Evolutionary conservation across 2,329 filamentous ascomycete species (phyloP).

Genomic region (Monilinia aucupariae): DNA sequence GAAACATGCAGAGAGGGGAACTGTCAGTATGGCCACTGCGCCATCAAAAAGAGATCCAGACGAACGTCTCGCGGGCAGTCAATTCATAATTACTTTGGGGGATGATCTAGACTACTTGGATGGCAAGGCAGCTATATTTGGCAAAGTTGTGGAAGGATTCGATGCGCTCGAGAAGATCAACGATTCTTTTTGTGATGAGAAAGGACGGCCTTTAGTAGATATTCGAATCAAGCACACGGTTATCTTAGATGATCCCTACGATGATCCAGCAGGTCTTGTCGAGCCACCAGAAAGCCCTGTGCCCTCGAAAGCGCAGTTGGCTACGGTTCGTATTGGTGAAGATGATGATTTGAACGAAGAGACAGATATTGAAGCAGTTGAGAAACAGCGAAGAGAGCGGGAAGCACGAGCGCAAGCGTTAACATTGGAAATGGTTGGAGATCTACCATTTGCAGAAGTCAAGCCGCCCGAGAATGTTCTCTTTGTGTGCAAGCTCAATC

Average conservation of each 20-base stretch:
- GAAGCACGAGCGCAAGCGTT: conserved; percentile 91
- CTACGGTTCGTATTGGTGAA: conserved; percentile 85
- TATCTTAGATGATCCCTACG: conserved; percentile 84
- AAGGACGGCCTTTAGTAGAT: conserved; percentile 83
- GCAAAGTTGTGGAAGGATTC: conserved; percentile 92
- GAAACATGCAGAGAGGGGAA: conserved; percentile 83
- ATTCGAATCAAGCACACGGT: conserved; percentile 92
- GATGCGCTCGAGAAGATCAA: conserved; percentile 93
- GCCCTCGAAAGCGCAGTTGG: conserved; percentile 78
- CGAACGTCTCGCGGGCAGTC: conserved; percentile 75
- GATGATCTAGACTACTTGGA: conserved; percentile 87
- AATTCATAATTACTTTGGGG: conserved; percentile 89
- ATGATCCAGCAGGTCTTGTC: conserved; percentile 70
- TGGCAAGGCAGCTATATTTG: conserved; percentile 91
- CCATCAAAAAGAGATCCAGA: conserved; percentile 72
- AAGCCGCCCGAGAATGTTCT: conserved; percentile 95
- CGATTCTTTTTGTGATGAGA: conserved; percentile 77
- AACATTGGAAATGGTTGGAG: conserved; percentile 95
- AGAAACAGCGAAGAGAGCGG: conserved; percentile 75
- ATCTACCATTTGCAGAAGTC: conserved; percentile 94
- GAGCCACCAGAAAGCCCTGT: conserved; percentile 75
- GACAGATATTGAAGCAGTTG: conserved; percentile 68
- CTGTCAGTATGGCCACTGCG: conserved; percentile 95
- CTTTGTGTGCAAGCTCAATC: conserved; percentile 98
- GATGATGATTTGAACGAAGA: conserved; percentile 77